Conservation (phyloP, 1,284 basidiomycete genomes). For the Vanrija pseudolonga region DNA sequence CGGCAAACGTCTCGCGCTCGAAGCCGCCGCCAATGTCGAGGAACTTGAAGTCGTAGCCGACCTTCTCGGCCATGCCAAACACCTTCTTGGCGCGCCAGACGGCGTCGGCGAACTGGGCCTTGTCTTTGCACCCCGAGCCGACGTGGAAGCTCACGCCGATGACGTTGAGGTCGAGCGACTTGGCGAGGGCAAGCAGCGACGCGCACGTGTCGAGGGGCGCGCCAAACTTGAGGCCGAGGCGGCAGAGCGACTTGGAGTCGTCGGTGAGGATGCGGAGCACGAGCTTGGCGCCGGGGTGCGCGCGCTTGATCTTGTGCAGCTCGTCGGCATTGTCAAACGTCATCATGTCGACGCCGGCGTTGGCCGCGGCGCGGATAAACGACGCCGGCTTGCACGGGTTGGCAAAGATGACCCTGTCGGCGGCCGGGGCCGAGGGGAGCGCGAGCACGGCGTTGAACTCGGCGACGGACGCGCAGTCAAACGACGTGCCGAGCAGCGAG, state of each 20-base stretch:
- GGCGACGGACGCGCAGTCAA: conserved; percentile 97
- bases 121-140: conserved; percentile 93
- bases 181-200: conserved; percentile 71
- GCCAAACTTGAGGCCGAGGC: conserved; percentile 96
- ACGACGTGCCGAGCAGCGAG: conserved; percentile 82
- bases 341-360: conserved; percentile 80
- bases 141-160: conserved; percentile 98
- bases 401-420: conserved; percentile 84
- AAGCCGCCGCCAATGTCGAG: conserved; percentile 97
- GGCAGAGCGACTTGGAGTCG: conserved; percentile 90
- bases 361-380: conserved; percentile 81
- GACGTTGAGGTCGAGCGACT: conserved; percentile 76
- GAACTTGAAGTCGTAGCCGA: conserved; percentile 76
- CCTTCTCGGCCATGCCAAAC: conserved; percentile 81
- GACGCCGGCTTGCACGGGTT: conserved; percentile 98
- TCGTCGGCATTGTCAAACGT: conserved; percentile 99
- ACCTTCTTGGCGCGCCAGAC: conserved; percentile 74
- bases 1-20: conserved; percentile 82
- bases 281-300: conserved; percentile 77
- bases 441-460: conserved; percentile 83
- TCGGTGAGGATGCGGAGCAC: conserved; percentile 94
- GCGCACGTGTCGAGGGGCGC: conserved; percentile 81
- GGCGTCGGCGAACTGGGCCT: conserved; percentile 84
- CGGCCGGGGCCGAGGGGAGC: conserved; percentile 56
- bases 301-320: conserved; percentile 86